phyloP scores from a whole-genome alignment of 306 rosid genomes.

The Lathyrus sativus region DNA sequence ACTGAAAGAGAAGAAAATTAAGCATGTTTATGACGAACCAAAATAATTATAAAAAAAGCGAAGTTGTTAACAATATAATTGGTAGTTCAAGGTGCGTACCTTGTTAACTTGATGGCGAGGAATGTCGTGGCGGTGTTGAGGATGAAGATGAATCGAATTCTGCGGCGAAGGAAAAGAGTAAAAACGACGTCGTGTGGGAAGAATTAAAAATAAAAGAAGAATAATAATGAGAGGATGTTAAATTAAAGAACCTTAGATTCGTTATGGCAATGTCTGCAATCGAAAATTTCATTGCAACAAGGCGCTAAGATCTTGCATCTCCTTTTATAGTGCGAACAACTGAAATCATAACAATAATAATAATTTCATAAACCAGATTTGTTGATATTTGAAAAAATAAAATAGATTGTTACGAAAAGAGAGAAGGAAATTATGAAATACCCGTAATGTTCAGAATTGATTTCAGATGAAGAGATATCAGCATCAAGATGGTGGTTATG shows the following conservation, averaged over 20 bases:
- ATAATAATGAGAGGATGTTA: not conserved
- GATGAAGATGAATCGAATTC: conserved; percentile 66
- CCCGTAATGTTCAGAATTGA: not conserved
- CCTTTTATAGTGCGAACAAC: conserved; percentile 48
- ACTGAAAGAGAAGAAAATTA: too few species aligned
- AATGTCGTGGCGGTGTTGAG: conserved; percentile 62
- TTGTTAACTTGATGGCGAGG: conserved; percentile 76
- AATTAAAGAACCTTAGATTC: conserved; percentile 41
- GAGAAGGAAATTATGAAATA: not conserved
- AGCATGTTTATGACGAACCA: too few species aligned
- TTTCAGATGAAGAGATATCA: not conserved
- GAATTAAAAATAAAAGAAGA: not conserved
- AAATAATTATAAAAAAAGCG: too few species aligned
- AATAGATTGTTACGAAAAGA: not conserved
- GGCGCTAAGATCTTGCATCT: conserved; percentile 51
- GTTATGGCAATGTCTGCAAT: conserved; percentile 47
- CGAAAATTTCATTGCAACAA: conserved; percentile 41
- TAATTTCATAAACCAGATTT: too few species aligned
- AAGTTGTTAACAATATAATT: too few species aligned
- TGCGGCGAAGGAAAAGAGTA: conserved; percentile 13
- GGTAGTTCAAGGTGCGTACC: conserved; percentile 9
- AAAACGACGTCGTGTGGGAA: not conserved
- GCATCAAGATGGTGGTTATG: not conserved
- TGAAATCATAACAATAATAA: not conserved
- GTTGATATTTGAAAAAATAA: not conserved